phyloP scores from a whole-genome alignment of 805 yeast species.

The Blastobotrys chiropterorum region DNA sequence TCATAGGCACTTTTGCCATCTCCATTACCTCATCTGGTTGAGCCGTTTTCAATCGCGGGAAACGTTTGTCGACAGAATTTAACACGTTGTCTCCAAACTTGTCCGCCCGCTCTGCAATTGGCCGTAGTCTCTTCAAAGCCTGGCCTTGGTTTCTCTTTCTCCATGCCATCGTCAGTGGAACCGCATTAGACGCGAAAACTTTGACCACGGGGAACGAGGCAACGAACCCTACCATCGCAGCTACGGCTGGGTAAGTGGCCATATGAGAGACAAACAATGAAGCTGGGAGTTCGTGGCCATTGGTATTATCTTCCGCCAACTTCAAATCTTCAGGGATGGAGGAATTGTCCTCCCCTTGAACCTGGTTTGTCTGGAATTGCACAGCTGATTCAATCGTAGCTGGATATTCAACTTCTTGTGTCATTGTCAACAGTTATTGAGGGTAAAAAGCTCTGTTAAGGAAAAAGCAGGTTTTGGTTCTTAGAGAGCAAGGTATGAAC shows the following conservation, averaged over 20 bases:
- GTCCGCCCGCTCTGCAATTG: constrained; percentile 45
- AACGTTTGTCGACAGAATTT: constrained; percentile 45
- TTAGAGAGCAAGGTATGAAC: background rate
- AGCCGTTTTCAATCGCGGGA: constrained; percentile 56
- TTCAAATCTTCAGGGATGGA: background rate
- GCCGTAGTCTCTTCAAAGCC: constrained; percentile 35
- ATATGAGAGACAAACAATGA: constrained; percentile 43
- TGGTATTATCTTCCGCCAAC: background rate
- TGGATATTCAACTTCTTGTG: background rate
- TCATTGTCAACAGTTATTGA: background rate
- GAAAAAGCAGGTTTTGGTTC: background rate
- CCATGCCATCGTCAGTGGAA: constrained; percentile 46
- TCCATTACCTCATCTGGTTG: constrained; percentile 46
- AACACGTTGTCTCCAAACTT: constrained; percentile 51
- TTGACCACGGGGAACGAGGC: constrained; percentile 55
- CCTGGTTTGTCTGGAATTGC: background rate
- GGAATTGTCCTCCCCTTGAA: background rate
- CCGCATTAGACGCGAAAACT: constrained; percentile 53
- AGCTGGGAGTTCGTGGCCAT: constrained; percentile 11
- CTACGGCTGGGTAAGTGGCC: constrained; percentile 48
- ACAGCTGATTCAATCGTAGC: background rate
- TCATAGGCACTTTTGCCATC: constrained; percentile 33
- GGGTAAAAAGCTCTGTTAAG: too few species aligned
- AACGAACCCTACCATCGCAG: constrained; percentile 51
- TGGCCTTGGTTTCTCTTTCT: constrained; percentile 27